Evolutionary conservation across 208 protist genomes (phyloP), one percentile per base, ranked within the genome.

Genomic region (Acanthamoeba quina): DNA sequence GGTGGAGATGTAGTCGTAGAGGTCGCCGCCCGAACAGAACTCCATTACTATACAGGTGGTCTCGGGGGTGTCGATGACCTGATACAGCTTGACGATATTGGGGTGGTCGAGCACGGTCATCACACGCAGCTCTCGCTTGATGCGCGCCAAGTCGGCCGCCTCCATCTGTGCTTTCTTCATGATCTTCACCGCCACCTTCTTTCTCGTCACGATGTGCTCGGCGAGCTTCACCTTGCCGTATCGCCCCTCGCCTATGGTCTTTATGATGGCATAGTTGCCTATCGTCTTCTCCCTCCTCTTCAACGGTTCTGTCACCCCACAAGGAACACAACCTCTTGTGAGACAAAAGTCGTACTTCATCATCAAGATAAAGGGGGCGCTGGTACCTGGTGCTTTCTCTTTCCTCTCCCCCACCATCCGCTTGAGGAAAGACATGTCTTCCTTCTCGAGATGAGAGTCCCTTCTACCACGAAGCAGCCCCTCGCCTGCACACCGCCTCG

Each of bases 1-100:
- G 17, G 74, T 94, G 11, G 96, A 97, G 72, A 99, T 99, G 86
- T 98, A 97, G 62, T 98, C 97, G 89, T 99, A 99, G 54, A 99
- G 96, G 95, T 99, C 98, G 4, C 98, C 98, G 56, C 98, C 98
- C 13, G 49, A 54, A 76, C 91, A 94, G 60, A 72, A 94, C 62
- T 94, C 91, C 91, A 94, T 94, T 15, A 94, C 52, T 2, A 89
- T 85, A 76, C 56, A 89, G 24, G 91, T 89, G 17, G 91, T 94
- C 49, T 94, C 74, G 52, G 91, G 66, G 10, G 86, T 95, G 44
- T 96, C 96, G 44, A 97, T 93, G 44, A 97, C 96, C 58, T 97
- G 96, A 5, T 96, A 94, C 52, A 97, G 74, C 86, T 96, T 96
- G 19, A 97, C 96, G 62, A 97, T 97, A 60, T 97, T 97, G 52